phyloP scores from a whole-genome alignment of 192 early-diverging fungal genomes.

The Neocallimastix lanati region DNA sequence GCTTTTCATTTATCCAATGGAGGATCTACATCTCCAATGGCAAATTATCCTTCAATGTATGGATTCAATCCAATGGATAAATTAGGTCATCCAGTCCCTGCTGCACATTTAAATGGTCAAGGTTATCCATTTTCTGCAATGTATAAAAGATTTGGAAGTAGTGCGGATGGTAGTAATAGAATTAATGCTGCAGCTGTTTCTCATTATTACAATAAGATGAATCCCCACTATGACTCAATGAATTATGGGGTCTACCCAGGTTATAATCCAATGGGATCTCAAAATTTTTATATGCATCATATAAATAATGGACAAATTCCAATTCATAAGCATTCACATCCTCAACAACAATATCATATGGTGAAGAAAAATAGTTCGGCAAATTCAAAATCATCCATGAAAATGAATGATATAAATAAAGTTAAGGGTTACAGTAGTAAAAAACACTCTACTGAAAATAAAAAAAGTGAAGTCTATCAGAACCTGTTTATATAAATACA shows the following conservation, averaged over 20 bases:
- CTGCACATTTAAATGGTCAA: not conserved
- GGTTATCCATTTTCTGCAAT: not conserved
- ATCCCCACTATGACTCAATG: not conserved
- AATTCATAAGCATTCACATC: too few species aligned
- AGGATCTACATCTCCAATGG: not conserved
- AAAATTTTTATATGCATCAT: not conserved
- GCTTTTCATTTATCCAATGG: not conserved
- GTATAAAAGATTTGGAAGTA: not conserved
- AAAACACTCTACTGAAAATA: not conserved
- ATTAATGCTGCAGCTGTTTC: not conserved
- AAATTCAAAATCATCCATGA: not conserved
- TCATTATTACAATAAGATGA: not conserved
- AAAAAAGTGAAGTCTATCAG: not conserved
- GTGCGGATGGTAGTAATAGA: not conserved
- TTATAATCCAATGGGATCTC: not conserved
- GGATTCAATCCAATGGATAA: not conserved
- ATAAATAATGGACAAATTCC: not conserved
- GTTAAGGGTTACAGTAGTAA: not conserved
- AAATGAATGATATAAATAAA: not conserved
- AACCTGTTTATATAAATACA: not conserved
- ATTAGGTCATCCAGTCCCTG: not conserved
- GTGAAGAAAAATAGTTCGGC: not conserved
- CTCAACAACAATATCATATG: not conserved
- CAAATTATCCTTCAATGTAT: too few species aligned
- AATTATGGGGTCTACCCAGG: not conserved